Evolutionary conservation across 345 rosid species (phyloP).

Genomic region (Draba incana): DNA sequence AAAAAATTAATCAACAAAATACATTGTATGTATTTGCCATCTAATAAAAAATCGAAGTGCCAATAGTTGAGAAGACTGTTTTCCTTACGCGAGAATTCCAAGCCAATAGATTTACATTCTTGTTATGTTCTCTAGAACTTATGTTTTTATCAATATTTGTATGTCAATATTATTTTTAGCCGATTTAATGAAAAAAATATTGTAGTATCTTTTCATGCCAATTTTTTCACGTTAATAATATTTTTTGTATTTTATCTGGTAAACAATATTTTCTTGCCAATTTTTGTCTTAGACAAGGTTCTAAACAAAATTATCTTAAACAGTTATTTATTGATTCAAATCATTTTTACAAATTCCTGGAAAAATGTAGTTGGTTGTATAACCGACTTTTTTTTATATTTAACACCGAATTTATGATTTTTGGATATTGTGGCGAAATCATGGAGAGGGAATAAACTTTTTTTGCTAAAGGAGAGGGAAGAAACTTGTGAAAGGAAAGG

Average conservation of each 20-base stretch:
- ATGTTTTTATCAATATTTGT: too few relatives aligned
- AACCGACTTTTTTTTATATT: not conserved
- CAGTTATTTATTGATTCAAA: not conserved
- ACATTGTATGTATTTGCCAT: too few relatives aligned
- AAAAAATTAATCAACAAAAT: too few relatives aligned
- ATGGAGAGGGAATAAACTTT: slow-evolving; percentile 17
- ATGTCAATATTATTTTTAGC: too few relatives aligned
- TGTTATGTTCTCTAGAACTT: too few relatives aligned
- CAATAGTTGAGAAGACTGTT: too few relatives aligned
- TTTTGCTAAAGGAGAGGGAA: slow-evolving; percentile 2
- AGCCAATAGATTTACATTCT: too few relatives aligned
- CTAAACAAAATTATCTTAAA: not conserved
- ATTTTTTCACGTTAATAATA: too few relatives aligned
- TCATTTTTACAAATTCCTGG: not conserved
- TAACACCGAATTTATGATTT: not conserved
- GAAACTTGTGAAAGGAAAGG: slow-evolving; percentile 22
- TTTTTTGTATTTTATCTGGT: not conserved
- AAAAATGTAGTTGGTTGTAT: not conserved
- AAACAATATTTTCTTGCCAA: not conserved
- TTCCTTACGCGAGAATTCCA: too few relatives aligned
- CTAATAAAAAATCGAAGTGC: too few relatives aligned
- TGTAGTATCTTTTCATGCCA: too few relatives aligned
- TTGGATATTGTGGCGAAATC: not conserved
- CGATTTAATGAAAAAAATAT: too few relatives aligned
- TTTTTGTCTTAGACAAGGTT: not conserved